Evolutionary conservation across 2,329 filamentous ascomycete genomes (phyloP).

Genomic region (Neopestalotiopsis sp.): DNA sequence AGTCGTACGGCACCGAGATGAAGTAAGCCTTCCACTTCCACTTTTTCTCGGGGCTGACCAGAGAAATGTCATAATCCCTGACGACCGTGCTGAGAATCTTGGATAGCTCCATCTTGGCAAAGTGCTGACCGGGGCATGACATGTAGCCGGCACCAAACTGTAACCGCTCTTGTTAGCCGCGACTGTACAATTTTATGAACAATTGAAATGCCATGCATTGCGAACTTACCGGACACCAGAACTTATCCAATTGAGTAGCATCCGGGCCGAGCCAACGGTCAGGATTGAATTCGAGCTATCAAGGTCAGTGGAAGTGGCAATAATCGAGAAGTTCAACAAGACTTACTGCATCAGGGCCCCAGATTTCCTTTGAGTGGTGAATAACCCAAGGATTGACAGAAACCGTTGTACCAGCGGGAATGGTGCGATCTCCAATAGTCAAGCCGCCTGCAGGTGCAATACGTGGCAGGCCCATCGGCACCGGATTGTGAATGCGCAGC

Average conservation of each 20-base stretch:
- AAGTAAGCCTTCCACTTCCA: slow-evolving; percentile 42
- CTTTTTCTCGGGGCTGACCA: slow-evolving; percentile 31
- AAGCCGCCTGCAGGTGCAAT: slow-evolving; percentile 32
- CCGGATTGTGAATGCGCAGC: slow-evolving; percentile 27
- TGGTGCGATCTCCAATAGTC: slow-evolving; percentile 29
- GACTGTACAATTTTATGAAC: no score
- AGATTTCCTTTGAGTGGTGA: slow-evolving; percentile 35
- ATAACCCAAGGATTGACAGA: slow-evolving; percentile 42
- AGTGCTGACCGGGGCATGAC: slow-evolving; percentile 40
- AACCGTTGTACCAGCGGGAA: slow-evolving; percentile 38
- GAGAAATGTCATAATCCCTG: slow-evolving; percentile 38
- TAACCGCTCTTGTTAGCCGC: not conserved
- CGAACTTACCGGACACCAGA: slow-evolving; percentile 27
- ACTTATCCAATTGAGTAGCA: slow-evolving; percentile 29
- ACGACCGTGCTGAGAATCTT: slow-evolving; percentile 40
- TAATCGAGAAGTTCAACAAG: not conserved
- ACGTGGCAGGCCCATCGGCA: slow-evolving; percentile 34
- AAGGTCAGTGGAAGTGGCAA: not conserved
- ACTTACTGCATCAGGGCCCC: slow-evolving; percentile 35
- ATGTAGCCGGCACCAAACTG: slow-evolving; percentile 43
- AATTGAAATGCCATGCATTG: not conserved
- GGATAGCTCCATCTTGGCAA: slow-evolving; percentile 41
- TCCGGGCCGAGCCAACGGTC: slow-evolving; percentile 37
- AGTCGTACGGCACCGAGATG: slow-evolving; percentile 34
- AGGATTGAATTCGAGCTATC: slow-evolving; percentile 34